Evolutionary conservation across 106 monocot genomes (phyloP).

Genomic region (Platanthera guangdongensis): DNA sequence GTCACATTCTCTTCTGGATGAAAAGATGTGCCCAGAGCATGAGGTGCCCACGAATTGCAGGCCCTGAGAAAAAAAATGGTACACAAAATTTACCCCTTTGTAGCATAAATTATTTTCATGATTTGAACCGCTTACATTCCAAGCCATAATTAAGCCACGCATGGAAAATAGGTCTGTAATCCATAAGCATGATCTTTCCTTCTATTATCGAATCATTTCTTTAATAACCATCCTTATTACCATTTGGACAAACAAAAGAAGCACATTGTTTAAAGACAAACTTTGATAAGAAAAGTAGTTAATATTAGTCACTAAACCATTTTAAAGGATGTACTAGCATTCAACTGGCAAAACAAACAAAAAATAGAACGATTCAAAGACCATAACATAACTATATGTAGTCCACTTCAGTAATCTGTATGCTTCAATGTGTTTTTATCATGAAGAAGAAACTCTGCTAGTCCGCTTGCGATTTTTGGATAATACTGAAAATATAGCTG

Average conservation of each 20-base stretch:
- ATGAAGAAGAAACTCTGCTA: background rate
- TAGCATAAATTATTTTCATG: slow-evolving; percentile 3
- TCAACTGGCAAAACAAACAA: background rate
- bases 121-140: background rate
- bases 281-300: background rate
- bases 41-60: background rate
- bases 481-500: slow-evolving; percentile 1
- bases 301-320: background rate
- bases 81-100: background rate
- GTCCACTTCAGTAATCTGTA: background rate
- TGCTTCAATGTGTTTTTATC: background rate
- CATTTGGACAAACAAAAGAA: background rate
- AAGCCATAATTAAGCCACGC: background rate
- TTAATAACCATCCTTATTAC: background rate
- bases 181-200: background rate
- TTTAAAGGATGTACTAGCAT: background rate
- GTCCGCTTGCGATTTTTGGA: background rate
- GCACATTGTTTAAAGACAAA: background rate
- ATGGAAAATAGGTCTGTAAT: background rate
- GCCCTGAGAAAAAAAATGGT: background rate
- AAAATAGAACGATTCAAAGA: background rate
- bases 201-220: background rate
- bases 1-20: background rate
- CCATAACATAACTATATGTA: background rate
- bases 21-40: background rate